Evolutionary conservation across 2,329 filamentous ascomycete species (phyloP), one percentile per base, ranked within the genome.

Genomic region (Penicillium sp.): DNA sequence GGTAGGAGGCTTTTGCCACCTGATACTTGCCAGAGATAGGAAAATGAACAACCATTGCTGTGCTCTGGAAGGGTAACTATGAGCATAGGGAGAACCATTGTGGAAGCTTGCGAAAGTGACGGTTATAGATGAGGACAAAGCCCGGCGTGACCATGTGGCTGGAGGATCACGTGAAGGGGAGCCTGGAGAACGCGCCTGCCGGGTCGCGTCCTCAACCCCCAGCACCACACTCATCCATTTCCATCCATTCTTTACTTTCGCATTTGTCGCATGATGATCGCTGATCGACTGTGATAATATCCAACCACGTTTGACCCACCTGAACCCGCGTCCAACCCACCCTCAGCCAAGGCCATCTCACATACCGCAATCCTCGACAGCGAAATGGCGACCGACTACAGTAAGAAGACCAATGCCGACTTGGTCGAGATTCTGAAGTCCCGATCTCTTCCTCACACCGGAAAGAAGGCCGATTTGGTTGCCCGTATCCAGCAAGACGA

Each of bases 381-480:
- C 20, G 35, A 55, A 39, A 75, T 74, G 72, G 60, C 71, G 36
- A 66, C 70, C 52, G 75, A 78, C 54, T 79, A 79, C 69, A 66
- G 69, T 55, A 78, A 77, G 58, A 77, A 78, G 64, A 79, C 76
- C 46, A 76, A 77, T 48, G 75, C 73, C 16, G 76, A 79, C 54
- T 65, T 79, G 38, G 66, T 75, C 52, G 76, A 79, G 56, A 75
- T 79, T 33, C 73, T 79, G 53, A 79, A 78, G 61, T 66, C 71
- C 20, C 75, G 76, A 36, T 71, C 67, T n/a, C 68, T 79, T 35
- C 69, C 75, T 6, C 72, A 76, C 61, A 74, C 72, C 2, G 76
- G 76, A 51, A 79, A 79, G 58, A 79, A 79, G 60, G 76, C 76
- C 18, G 76, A 79, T 5, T 67, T 79, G 49, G 69, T 79, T 39